Conservation (phyloP, 2,329 filamentous ascomycete species). For the Aureobasidium sp. region DNA sequence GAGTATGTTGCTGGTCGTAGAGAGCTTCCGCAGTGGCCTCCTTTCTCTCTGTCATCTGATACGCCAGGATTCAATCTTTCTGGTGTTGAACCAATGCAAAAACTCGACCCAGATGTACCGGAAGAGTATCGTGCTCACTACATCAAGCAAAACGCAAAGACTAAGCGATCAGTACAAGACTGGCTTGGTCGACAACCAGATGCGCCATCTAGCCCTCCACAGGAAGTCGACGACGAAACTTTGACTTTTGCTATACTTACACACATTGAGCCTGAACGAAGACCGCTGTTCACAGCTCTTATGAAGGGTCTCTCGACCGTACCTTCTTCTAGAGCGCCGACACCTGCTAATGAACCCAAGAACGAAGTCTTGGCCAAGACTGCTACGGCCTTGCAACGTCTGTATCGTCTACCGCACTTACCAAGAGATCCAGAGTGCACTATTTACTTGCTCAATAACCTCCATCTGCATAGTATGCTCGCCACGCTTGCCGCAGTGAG, state of each 20-base stretch:
- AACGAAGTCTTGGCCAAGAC: conserved; percentile 65
- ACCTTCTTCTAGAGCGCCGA: conserved; percentile 56
- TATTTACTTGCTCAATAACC: conserved; percentile 78
- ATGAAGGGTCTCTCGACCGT: conserved; percentile 53
- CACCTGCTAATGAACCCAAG: conserved; percentile 47
- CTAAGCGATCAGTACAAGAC: conserved; percentile 79
- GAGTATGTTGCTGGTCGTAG: conserved; percentile 86
- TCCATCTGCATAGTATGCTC: conserved; percentile 74
- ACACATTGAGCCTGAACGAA: conserved; percentile 66
- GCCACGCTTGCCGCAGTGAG: conserved; percentile 83
- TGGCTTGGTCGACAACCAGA: conserved; percentile 81
- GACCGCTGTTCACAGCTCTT: conserved; percentile 75
- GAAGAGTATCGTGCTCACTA: conserved; percentile 92
- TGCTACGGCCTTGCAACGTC: conserved; percentile 69
- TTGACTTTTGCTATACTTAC: conserved; percentile 90
- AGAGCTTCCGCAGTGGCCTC: conserved; percentile 82
- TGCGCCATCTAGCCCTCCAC: conserved; percentile 64
- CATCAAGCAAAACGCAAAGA: conserved; percentile 84
- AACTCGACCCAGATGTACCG: conserved; percentile 88
- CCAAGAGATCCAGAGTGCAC: conserved; percentile 82
- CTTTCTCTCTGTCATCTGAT: conserved; percentile 63
- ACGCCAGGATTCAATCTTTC: conserved; percentile 44
- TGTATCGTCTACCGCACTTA: conserved; percentile 66
- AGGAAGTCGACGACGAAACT: conserved; percentile 91
- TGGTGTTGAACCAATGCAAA: conserved; percentile 55